Evolutionary conservation across 2,329 filamentous ascomycete genomes (phyloP).

Genomic region (Colletotrichum musae): DNA sequence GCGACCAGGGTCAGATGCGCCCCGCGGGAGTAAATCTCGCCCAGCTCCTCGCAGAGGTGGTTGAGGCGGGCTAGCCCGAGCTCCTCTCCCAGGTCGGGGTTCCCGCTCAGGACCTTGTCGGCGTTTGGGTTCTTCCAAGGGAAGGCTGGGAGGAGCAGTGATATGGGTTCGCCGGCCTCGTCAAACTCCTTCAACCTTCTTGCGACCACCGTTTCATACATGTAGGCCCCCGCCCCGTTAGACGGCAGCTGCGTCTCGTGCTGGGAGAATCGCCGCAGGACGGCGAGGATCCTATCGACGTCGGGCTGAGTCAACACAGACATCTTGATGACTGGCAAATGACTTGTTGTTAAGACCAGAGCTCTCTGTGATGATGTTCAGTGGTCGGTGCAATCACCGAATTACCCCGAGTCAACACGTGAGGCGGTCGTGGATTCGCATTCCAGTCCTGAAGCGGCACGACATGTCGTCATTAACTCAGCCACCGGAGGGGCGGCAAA

Average conservation of each 20-base stretch:
- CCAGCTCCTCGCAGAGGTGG: slow-evolving; percentile 26
- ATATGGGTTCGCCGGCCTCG: slow-evolving; percentile 4
- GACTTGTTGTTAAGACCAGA: no score
- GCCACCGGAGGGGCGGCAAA: no score
- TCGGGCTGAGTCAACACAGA: neutral
- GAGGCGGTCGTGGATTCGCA: no score
- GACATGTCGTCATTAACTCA: no score
- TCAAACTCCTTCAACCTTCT: slow-evolving; percentile 1
- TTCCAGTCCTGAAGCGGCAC: no score
- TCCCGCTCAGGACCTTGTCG: slow-evolving; percentile 16
- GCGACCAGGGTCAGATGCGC: slow-evolving; percentile 20
- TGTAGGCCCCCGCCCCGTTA: neutral
- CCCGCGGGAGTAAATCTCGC: slow-evolving; percentile 7
- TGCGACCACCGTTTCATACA: neutral
- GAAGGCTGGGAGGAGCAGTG: slow-evolving; percentile 16
- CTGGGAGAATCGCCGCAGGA: neutral
- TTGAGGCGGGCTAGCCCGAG: slow-evolving; percentile 19
- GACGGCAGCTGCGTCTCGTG: neutral
- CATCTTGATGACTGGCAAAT: neutral
- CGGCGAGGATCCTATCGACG: neutral
- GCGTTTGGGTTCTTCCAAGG: slow-evolving; percentile 26
- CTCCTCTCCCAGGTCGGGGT: slow-evolving; percentile 27
- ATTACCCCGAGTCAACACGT: neutral
- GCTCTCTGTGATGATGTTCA: no score
- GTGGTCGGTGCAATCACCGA: no score